Evolutionary conservation across 257 asterid genomes (phyloP).

Genomic region (Solanum phureja): DNA sequence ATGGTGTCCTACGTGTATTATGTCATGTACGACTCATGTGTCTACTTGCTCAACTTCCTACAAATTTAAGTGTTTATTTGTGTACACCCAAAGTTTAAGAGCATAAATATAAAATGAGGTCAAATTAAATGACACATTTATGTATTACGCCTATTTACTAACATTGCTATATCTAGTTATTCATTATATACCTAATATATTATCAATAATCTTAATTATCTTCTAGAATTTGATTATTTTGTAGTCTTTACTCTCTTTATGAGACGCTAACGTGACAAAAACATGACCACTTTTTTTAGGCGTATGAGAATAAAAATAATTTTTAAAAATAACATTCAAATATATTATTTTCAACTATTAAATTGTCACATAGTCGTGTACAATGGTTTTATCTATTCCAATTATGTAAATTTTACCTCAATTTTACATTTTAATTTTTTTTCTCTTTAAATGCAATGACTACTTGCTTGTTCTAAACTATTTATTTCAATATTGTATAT

Average conservation of each 20-base stretch:
- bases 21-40: too few species aligned
- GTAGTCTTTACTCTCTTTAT: neutral
- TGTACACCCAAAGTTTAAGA: too few species aligned
- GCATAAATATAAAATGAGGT: too few species aligned
- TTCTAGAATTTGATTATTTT: too few species aligned
- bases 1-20: accelerated
- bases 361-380: neutral
- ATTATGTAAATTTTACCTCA: neutral
- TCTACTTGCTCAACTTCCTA: accelerated
- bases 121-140: too few species aligned
- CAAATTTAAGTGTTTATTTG: too few species aligned
- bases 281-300: too few species aligned
- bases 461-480: neutral
- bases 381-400: neutral
- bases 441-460: neutral
- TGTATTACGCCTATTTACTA: too few species aligned
- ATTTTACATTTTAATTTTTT: neutral
- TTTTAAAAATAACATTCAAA: neutral
- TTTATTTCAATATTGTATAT: too few species aligned
- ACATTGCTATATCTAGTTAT: neutral
- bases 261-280: neutral
- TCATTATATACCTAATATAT: neutral
- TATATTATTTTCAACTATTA: neutral
- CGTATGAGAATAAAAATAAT: too few species aligned
- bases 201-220: neutral